phyloP scores from a whole-genome alignment of 176 grass and related monocot genomes.

The Cenchrus purpureus region DNA sequence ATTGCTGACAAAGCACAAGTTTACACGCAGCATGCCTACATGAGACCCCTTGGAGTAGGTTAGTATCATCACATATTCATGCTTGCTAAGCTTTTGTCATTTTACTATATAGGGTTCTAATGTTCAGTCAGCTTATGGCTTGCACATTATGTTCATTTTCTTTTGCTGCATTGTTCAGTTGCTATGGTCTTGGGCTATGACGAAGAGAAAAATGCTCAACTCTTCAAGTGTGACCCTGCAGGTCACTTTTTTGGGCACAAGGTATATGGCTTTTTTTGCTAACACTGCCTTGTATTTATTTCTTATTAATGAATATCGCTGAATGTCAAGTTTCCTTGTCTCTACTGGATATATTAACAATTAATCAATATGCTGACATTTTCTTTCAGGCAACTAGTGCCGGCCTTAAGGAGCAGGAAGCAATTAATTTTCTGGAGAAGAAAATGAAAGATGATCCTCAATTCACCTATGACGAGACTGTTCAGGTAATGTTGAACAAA shows the following conservation, averaged over 20 bases:
- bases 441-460: conserved; percentile 95
- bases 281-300: neutral
- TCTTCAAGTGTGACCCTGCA: conserved; percentile 97
- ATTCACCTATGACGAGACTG: conserved; percentile 85
- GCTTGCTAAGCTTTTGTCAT: conserved; percentile 6
- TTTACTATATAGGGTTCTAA: neutral
- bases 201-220: conserved; percentile 97
- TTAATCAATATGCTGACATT: conserved; percentile 22
- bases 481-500: conserved; percentile 59
- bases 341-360: neutral
- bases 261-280: conserved; percentile 49
- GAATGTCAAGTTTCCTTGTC: conserved; percentile 13
- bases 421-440: conserved; percentile 99
- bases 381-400: conserved; percentile 85
- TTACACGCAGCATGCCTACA: conserved; percentile 98
- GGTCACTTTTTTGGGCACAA: conserved; percentile 98
- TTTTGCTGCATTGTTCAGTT: conserved; percentile 52
- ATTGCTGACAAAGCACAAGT: conserved; percentile 98
- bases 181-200: conserved; percentile 94
- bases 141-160: conserved; percentile 27
- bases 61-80: conserved; percentile 39
- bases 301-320: neutral
- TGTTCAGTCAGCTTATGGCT: neutral
- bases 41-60: conserved; percentile 99
- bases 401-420: conserved; percentile 99